Percentiles rank a stretch among this genome's conserved stretches.
phyloP scores from a whole-genome alignment of 176 grass and related monocot species.

The Puccinellia tenuiflora region DNA sequence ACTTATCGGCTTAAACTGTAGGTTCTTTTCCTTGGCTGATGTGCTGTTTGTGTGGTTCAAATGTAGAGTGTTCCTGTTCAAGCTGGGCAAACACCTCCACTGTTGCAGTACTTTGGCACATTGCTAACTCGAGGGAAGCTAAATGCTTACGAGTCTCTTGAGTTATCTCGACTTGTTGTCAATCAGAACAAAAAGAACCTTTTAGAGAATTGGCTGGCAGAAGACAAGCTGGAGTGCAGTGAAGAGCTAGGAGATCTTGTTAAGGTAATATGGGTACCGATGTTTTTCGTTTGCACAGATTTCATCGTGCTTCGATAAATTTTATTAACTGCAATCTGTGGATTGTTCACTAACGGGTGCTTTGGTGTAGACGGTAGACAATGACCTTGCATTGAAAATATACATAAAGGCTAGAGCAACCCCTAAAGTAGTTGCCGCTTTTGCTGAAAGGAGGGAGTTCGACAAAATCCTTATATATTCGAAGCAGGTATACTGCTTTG shows the following conservation, averaged over 20 bases:
- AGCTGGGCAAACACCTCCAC: constrained; percentile 85
- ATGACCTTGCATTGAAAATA: constrained; percentile 96
- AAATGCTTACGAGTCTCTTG: constrained; percentile 84
- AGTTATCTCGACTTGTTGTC: constrained; percentile 86
- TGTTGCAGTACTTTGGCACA: constrained; percentile 86
- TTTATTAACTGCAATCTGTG: neutral
- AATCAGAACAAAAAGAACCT: constrained; percentile 99
- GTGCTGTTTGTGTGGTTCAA: constrained; percentile 5
- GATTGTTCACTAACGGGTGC: constrained; percentile 16
- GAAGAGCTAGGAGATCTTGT: constrained; percentile 96
- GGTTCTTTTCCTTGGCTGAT: neutral
- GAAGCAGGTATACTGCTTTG: constrained; percentile 62
- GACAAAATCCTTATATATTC: constrained; percentile 93
- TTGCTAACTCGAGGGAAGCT: constrained; percentile 90
- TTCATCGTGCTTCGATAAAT: neutral
- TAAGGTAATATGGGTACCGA: constrained; percentile 35
- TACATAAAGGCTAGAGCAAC: constrained; percentile 98
- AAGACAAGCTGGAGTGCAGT: constrained; percentile 94
- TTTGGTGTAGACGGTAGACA: constrained; percentile 85
- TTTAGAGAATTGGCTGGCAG: constrained; percentile 85
- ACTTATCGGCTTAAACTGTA: neutral
- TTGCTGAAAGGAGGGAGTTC: constrained; percentile 94
- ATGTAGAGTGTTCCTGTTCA: constrained; percentile 90
- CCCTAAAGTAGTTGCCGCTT: constrained; percentile 98
- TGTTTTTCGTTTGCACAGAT: constrained; percentile 1